Conservation (phyloP, 176 grass and related monocot species). For the Eremochloa ophiuroides region DNA sequence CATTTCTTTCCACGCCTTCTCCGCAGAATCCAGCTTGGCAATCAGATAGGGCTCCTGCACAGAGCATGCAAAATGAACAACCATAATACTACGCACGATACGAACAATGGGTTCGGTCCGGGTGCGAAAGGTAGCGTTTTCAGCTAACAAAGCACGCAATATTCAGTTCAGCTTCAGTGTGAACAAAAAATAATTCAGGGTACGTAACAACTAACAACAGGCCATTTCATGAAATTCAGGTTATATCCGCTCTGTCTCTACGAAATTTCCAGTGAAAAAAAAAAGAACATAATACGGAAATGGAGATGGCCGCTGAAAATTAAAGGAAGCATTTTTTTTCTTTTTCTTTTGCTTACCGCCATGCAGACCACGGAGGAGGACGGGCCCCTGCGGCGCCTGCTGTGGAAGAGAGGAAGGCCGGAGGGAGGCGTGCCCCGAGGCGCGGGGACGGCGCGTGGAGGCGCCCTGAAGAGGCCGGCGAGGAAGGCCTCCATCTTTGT, state of each 20-base stretch:
- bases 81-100: background rate
- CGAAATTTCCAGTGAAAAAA: background rate
- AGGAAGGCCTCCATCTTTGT: constrained; percentile 60
- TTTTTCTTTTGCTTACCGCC: constrained; percentile 40
- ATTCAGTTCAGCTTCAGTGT: background rate
- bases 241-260: background rate
- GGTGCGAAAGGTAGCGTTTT: background rate
- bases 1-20: constrained; percentile 87
- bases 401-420: background rate
- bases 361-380: constrained; percentile 63
- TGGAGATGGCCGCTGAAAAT: background rate
- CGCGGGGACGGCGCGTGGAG: constrained; percentile 21
- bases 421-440: background rate
- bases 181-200: background rate
- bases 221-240: background rate
- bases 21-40: constrained; percentile 80
- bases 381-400: constrained; percentile 26
- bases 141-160: background rate
- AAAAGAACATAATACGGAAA: background rate
- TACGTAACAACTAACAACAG: background rate
- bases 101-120: background rate
- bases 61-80: background rate
- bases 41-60: constrained; percentile 82
- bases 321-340: background rate
- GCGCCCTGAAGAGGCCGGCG: constrained; percentile 55